Evolutionary conservation across 208 protist genomes (phyloP).

Genomic region (Leishmania turanica): DNA sequence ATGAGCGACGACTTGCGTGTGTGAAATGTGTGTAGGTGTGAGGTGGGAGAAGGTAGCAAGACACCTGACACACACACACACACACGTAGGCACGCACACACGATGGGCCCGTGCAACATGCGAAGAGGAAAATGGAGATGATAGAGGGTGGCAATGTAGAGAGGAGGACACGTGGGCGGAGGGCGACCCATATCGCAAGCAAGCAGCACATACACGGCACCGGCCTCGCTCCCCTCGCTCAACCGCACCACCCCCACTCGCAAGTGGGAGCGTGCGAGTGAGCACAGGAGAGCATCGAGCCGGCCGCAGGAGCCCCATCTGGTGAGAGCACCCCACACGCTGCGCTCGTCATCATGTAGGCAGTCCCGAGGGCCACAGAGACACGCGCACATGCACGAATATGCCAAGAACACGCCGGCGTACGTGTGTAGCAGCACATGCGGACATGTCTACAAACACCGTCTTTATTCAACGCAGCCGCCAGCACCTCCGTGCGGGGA

Average conservation of each 20-base stretch:
- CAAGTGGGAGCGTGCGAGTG: neutral
- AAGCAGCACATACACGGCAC: neutral
- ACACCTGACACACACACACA: neutral
- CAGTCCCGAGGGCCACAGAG: neutral
- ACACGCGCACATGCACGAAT: constrained; percentile 3
- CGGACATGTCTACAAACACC: neutral
- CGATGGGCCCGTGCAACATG: neutral
- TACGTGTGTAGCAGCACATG: neutral
- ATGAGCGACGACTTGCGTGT: neutral
- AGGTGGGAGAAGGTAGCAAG: neutral
- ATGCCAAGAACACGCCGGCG: neutral
- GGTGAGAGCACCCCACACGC: neutral
- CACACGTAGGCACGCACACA: neutral
- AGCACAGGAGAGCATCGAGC: neutral
- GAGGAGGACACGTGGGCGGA: neutral
- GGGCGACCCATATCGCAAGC: neutral
- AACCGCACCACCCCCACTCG: neutral
- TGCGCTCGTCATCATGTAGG: neutral
- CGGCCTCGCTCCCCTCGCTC: too few relatives aligned
- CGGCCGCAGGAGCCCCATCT: neutral
- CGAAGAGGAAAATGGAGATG: neutral
- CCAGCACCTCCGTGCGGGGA: too few relatives aligned
- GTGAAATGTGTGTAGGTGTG: neutral
- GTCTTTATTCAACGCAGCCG: neutral
- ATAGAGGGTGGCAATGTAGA: neutral